A percentile compares a stretch with the other conserved stretches of the same genome.
These are phyloP conservation scores for Pythium folliculosum DNA, from an alignment of 352 stramenopile species.

Conservation along the genomic window DNA sequence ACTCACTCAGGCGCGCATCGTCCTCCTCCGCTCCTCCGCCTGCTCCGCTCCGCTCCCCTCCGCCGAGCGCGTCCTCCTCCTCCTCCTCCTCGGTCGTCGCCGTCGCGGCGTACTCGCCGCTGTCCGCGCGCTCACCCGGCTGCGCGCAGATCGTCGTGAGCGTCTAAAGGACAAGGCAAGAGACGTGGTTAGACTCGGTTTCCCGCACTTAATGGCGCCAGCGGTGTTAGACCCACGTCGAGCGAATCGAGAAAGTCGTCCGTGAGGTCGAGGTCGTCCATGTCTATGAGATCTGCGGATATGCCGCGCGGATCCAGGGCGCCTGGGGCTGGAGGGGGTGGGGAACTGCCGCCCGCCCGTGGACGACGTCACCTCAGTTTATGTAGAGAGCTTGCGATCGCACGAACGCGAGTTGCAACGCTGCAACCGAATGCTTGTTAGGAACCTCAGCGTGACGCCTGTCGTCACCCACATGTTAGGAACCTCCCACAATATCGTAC, in stretches of 20 bases:
- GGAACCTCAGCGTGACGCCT: constrained; percentile 6
- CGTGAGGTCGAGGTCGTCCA: constrained; percentile 59
- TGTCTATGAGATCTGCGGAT: constrained; percentile 16
- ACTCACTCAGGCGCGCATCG: constrained; percentile 25
- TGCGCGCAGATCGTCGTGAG: constrained; percentile 22
- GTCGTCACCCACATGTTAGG: not conserved
- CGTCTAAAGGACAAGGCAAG: constrained; percentile 12
- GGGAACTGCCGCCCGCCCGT: not conserved
- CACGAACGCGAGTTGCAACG: constrained; percentile 15
- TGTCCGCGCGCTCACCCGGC: constrained; percentile 6
- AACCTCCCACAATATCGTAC: constrained; percentile 7
- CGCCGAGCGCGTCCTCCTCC: not conserved
- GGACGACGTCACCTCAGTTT: not conserved
- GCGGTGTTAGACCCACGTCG: constrained; percentile 58
- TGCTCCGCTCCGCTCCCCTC: not conserved
- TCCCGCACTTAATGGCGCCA: no score
- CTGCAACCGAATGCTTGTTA: constrained; percentile 19
- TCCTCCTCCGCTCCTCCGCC: not conserved
- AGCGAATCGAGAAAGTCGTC: constrained; percentile 73
- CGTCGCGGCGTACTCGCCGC: constrained; percentile 14
- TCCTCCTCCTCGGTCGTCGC: constrained; percentile 3
- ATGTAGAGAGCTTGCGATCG: constrained; percentile 4
- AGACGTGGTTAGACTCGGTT: no score
- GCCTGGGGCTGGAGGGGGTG: not conserved
- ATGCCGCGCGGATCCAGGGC: not conserved